phyloP scores from a whole-genome alignment of 2,329 filamentous ascomycete genomes.

The Purpureocillium takamizusanense region DNA sequence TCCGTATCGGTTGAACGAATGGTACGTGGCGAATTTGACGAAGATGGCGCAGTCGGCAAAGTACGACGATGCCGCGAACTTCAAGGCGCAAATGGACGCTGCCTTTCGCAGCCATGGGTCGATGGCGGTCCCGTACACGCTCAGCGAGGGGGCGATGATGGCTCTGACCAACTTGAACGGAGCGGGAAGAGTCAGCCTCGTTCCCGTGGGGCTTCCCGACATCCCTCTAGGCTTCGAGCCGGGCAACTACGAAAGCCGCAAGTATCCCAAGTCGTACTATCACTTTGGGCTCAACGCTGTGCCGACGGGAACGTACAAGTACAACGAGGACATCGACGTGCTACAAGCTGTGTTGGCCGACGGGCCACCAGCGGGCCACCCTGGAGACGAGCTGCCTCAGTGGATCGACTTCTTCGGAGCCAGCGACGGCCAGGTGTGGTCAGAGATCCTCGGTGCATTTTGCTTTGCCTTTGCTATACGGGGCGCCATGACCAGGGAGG shows the following conservation, averaged over 20 bases:
- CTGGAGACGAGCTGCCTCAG: constrained; percentile 49
- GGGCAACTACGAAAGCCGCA: constrained; percentile 61
- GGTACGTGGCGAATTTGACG: constrained; percentile 45
- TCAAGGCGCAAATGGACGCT: constrained; percentile 52
- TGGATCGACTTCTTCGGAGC: constrained; percentile 64
- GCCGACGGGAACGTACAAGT: constrained; percentile 56
- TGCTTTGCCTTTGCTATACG: constrained; percentile 54
- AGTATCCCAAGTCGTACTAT: constrained; percentile 56
- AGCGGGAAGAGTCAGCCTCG: constrained; percentile 43
- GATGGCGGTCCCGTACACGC: constrained; percentile 43
- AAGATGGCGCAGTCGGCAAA: constrained; percentile 46
- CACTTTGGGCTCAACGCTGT: constrained; percentile 53
- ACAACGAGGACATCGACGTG: constrained; percentile 39
- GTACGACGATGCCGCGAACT: constrained; percentile 46
- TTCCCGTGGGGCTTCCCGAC: constrained; percentile 44
- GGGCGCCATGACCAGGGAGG: constrained; percentile 43
- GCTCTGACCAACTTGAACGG: constrained; percentile 58
- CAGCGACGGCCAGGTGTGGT: constrained; percentile 52
- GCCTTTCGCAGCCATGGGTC: constrained; percentile 34
- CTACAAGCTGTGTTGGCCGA: constrained; percentile 22
- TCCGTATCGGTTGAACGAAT: constrained; percentile 54
- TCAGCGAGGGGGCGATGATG: constrained; percentile 57
- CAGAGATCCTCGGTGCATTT: constrained; percentile 52
- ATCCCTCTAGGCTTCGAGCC: constrained; percentile 65
- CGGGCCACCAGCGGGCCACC: constrained; percentile 33